These are phyloP conservation scores for Verticillium alfalfae DNA, from an alignment of 2,329 filamentous ascomycete species.

Conservation along the genomic window DNA sequence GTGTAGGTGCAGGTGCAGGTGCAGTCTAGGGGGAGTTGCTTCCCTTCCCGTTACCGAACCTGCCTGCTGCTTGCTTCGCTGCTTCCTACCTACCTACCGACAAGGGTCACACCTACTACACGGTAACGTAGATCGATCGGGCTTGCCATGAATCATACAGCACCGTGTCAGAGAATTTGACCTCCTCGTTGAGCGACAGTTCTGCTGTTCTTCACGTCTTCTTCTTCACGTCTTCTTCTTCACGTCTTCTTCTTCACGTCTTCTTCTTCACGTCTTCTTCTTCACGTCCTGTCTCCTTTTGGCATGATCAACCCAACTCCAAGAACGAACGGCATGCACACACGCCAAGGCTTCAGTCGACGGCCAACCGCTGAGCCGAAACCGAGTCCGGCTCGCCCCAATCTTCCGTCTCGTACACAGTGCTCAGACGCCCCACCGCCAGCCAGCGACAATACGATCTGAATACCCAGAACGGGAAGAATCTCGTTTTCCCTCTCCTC, in stretches of 20 bases:
- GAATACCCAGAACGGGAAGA: slow-evolving; percentile 12
- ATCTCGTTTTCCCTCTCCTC: neutral
- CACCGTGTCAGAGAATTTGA: neutral
- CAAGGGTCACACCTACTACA: too few species aligned
- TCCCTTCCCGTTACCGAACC: neutral
- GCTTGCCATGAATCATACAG: neutral
- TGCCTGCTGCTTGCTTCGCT: neutral
- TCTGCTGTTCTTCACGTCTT: neutral
- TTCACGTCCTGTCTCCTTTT: neutral
- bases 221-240: neutral
- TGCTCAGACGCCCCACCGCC: neutral
- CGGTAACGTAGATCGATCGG: too few species aligned
- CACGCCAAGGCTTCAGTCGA: neutral
- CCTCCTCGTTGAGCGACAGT: neutral
- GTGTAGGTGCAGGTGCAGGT: neutral
- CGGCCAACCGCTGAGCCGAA: neutral
- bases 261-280: neutral
- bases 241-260: neutral
- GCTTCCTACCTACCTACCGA: too few species aligned
- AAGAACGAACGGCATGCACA: neutral
- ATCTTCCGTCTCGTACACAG: neutral
- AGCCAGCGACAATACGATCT: slow-evolving; percentile 5
- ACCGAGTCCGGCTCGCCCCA: neutral
- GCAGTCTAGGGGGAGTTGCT: neutral
- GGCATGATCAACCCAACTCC: neutral